Conservation (phyloP, 2,329 filamentous ascomycete species). For the Chaetomium sp. region DNA sequence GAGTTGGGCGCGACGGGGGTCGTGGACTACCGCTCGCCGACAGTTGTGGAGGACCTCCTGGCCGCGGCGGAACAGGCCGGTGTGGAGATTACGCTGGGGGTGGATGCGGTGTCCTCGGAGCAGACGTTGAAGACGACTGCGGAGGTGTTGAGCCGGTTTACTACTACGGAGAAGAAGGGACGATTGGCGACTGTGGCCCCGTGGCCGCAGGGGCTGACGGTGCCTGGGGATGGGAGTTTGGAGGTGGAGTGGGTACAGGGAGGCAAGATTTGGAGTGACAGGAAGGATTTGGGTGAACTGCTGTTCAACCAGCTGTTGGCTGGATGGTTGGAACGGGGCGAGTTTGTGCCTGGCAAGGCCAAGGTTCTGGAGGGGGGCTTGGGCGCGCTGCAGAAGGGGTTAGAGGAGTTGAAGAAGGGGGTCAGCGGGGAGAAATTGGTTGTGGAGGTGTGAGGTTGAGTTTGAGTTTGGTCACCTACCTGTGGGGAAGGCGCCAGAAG, state of each 20-base stretch:
- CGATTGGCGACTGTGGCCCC: neutral
- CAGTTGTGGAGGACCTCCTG: constrained; percentile 4
- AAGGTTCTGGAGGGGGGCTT: constrained; percentile 25
- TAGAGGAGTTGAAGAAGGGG: constrained; percentile 24
- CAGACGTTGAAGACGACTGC: neutral
- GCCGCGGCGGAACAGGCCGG: constrained; percentile 3
- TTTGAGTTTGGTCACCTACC: too few species aligned
- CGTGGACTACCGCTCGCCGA: constrained; percentile 13
- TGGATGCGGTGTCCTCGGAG: constrained; percentile 4
- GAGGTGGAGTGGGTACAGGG: neutral
- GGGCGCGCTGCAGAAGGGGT: constrained; percentile 17
- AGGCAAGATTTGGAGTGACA: neutral
- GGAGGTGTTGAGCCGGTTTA: too few species aligned
- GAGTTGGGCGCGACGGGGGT: constrained; percentile 8
- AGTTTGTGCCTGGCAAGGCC: constrained; percentile 27
- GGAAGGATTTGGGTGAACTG: neutral
- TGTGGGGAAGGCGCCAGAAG: too few species aligned
- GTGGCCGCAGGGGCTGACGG: constrained; percentile 7
- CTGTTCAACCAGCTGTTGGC: constrained; percentile 4
- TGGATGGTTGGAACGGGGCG: constrained; percentile 7
- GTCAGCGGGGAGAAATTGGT: constrained; percentile 29
- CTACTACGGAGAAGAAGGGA: neutral
- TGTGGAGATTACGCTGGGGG: neutral
- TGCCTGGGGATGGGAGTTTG: neutral
- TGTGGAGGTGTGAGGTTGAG: constrained; percentile 10